These are phyloP conservation scores for Venturia aucupariae DNA, from an alignment of 2,329 filamentous ascomycete species.

Conservation along the genomic window DNA sequence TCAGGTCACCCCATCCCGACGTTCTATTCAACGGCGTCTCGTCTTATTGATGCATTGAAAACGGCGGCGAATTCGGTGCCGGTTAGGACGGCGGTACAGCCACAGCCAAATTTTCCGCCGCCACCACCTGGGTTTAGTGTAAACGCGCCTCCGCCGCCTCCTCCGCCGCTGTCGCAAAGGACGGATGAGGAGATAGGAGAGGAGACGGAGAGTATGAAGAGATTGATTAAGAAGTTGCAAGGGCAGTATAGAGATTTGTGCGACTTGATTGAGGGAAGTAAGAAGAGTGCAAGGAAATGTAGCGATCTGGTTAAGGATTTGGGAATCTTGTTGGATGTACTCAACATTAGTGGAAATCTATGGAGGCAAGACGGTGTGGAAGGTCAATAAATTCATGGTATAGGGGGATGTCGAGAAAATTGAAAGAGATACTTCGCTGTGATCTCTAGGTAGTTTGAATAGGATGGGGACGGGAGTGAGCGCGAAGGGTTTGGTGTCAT, in stretches of 20 bases:
- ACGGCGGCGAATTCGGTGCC: neutral
- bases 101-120: neutral
- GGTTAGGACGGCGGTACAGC: neutral
- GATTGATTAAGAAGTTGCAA: slow-evolving; percentile 5
- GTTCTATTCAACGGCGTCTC: neutral
- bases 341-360: neutral
- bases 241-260: neutral
- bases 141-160: neutral
- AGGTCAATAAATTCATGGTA: neutral
- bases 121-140: neutral
- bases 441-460: too few species aligned
- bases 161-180: neutral
- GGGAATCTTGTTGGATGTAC: slow-evolving; percentile 5
- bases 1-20: neutral
- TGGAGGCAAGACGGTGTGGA: neutral
- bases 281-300: slow-evolving; percentile 1
- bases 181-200: neutral
- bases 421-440: too few species aligned
- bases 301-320: slow-evolving; percentile 5
- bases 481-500: too few species aligned
- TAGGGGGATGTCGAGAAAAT: too few species aligned
- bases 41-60: neutral
- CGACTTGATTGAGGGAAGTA: neutral
- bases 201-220: neutral
- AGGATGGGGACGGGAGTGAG: too few species aligned